These are phyloP conservation scores for Pestalotiopsis sp. DNA, from an alignment of 2,329 filamentous ascomycete species.

Conservation along the genomic window DNA sequence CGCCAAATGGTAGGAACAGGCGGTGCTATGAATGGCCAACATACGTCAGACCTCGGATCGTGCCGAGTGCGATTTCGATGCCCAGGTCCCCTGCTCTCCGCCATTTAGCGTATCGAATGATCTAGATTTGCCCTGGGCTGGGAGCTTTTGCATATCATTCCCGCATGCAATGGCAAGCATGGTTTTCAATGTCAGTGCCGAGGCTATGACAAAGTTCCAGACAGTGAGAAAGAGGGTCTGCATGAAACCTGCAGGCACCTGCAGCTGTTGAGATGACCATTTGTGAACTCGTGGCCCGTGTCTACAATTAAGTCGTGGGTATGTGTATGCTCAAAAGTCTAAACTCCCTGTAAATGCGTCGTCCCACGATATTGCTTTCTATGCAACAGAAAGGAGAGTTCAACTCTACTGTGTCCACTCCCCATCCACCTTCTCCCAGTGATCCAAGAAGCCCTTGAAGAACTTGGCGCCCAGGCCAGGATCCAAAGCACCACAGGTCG, in stretches of 20 bases:
- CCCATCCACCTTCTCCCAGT: constrained; percentile 80
- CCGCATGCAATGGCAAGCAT: neutral
- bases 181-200: neutral
- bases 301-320: neutral
- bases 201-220: neutral
- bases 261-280: neutral
- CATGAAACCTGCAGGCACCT: neutral
- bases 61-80: neutral
- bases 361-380: neutral
- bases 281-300: neutral
- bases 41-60: constrained; percentile 1
- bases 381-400: neutral
- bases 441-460: constrained; percentile 87
- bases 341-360: neutral
- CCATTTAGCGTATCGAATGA: neutral
- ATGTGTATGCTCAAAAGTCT: neutral
- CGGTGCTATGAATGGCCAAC: neutral
- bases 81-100: neutral
- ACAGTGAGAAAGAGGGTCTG: neutral
- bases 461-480: constrained; percentile 85
- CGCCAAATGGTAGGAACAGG: neutral
- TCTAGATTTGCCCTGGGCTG: neutral
- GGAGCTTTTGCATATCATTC: neutral
- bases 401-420: constrained; percentile 61
- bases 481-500: constrained; percentile 83